phyloP scores from a whole-genome alignment of 2,329 filamentous ascomycete species.

The Pestalotiopsis sp. region DNA sequence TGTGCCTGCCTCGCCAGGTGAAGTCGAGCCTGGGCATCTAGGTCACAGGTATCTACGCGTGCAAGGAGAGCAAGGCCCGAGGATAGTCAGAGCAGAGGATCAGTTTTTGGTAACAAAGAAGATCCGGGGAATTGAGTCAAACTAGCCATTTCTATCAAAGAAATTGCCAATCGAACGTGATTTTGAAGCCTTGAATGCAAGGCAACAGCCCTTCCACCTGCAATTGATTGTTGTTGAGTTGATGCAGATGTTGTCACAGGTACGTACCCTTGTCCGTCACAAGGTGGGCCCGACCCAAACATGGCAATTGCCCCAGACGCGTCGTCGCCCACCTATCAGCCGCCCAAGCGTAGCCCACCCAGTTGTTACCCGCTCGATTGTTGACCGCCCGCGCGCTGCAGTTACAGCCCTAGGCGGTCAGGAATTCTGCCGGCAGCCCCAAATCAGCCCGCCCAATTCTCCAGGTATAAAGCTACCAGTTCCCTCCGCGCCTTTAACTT shows the following conservation, averaged over 20 bases:
- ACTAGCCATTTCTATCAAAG: too few species aligned
- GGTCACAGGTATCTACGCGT: too few species aligned
- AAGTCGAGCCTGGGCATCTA: too few species aligned
- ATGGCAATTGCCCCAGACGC: background rate
- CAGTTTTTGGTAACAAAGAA: too few species aligned
- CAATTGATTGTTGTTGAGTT: too few species aligned
- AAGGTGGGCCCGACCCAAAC: background rate
- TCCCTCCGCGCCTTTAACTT: background rate
- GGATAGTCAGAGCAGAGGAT: too few species aligned
- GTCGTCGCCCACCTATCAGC: background rate
- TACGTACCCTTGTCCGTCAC: background rate
- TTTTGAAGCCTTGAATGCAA: too few species aligned
- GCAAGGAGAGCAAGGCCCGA: too few species aligned
- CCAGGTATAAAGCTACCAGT: background rate
- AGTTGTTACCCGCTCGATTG: background rate
- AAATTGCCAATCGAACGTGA: too few species aligned
- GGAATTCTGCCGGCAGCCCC: background rate
- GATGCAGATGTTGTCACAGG: background rate
- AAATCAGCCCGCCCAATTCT: background rate
- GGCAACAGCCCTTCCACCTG: too few species aligned
- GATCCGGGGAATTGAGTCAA: too few species aligned
- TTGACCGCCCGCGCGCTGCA: background rate
- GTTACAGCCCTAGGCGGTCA: background rate
- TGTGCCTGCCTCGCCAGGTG: too few species aligned
- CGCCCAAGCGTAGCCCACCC: background rate